Percentiles rank a stretch among this genome's conserved stretches.
These are phyloP conservation scores for Rhipidocladum racemiflorum DNA, from an alignment of 176 grass and related monocot species.

Conservation along the genomic window DNA sequence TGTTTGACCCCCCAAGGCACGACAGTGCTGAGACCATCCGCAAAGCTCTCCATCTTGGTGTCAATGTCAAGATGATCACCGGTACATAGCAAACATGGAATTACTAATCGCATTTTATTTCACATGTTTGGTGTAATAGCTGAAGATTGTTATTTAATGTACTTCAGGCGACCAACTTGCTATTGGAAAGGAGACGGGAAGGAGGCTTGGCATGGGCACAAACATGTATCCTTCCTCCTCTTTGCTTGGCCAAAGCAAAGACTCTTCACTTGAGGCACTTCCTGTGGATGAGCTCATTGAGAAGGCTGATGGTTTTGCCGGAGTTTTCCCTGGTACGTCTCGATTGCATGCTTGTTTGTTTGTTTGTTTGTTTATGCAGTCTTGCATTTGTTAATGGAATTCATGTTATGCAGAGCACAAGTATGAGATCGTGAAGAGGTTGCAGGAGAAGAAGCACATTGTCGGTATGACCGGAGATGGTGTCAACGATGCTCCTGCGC, in stretches of 20 bases:
- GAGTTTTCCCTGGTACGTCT: slow-evolving; percentile 88
- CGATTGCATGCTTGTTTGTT: background rate
- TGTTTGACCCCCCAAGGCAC: slow-evolving; percentile 94
- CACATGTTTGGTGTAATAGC: background rate
- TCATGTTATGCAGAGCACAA: slow-evolving; percentile 80
- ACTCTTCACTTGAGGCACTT: slow-evolving; percentile 60
- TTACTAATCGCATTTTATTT: background rate
- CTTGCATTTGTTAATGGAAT: background rate
- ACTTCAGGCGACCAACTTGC: slow-evolving; percentile 93
- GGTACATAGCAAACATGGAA: slow-evolving; percentile 35
- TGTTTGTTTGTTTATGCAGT: background rate
- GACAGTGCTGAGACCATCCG: slow-evolving; percentile 99
- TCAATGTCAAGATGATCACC: slow-evolving; percentile 99
- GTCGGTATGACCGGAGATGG: slow-evolving; percentile 98
- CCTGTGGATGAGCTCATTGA: slow-evolving; percentile 96
- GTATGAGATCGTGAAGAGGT: slow-evolving; percentile 94
- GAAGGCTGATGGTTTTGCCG: slow-evolving; percentile 97
- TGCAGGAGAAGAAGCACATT: slow-evolving; percentile 98
- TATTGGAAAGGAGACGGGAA: slow-evolving; percentile 94
- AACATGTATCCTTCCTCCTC: slow-evolving; percentile 99
- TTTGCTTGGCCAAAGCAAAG: slow-evolving; percentile 81
- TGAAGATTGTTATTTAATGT: background rate
- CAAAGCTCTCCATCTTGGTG: slow-evolving; percentile 91
- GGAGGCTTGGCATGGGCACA: slow-evolving; percentile 98
- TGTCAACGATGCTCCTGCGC: slow-evolving; percentile 90